These are phyloP conservation scores for Pneumocystis canis DNA, from an alignment of 1,139 yeast genomes.

Conservation along the genomic window DNA sequence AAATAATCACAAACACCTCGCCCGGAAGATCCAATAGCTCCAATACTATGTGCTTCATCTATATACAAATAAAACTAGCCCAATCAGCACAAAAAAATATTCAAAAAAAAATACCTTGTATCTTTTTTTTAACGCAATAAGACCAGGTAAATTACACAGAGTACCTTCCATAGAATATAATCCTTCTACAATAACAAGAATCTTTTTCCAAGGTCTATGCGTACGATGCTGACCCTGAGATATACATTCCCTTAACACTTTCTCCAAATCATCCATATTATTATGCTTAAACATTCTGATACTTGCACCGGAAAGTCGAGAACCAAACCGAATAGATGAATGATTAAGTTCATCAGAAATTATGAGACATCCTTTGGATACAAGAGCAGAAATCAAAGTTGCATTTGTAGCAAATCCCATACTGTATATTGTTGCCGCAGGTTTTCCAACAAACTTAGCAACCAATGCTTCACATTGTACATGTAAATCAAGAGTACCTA, in stretches of 20 bases:
- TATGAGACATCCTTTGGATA: slow-evolving; percentile 76
- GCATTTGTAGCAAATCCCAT: slow-evolving; percentile 98
- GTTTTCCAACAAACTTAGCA: slow-evolving; percentile 83
- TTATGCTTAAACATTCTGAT: slow-evolving; percentile 88
- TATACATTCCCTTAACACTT: slow-evolving; percentile 67
- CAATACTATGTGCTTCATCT: slow-evolving; percentile 97
- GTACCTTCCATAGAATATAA: slow-evolving; percentile 97
- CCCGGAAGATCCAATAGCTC: slow-evolving; percentile 90
- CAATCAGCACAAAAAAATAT: not conserved
- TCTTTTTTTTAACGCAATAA: slow-evolving; percentile 62
- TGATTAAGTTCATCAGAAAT: slow-evolving; percentile 91
- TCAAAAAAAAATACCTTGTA: slow-evolving; percentile 35
- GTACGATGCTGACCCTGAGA: slow-evolving; percentile 94
- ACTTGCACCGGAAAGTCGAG: slow-evolving; percentile 81
- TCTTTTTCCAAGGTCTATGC: slow-evolving; percentile 95
- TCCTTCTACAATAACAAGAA: slow-evolving; percentile 87
- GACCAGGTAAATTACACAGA: slow-evolving; percentile 66
- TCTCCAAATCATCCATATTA: slow-evolving; percentile 71
- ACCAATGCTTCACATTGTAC: slow-evolving; percentile 56
- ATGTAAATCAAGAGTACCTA: slow-evolving; percentile 52
- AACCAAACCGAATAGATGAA: slow-evolving; percentile 89
- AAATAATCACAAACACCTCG: slow-evolving; percentile 92
- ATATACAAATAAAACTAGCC: slow-evolving; percentile 57
- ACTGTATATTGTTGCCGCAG: slow-evolving; percentile 69
- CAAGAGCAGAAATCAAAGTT: slow-evolving; percentile 67